These are phyloP conservation scores for Musa troglodytarum DNA, from an alignment of 176 grass and related monocot genomes.

Conservation along the genomic window DNA sequence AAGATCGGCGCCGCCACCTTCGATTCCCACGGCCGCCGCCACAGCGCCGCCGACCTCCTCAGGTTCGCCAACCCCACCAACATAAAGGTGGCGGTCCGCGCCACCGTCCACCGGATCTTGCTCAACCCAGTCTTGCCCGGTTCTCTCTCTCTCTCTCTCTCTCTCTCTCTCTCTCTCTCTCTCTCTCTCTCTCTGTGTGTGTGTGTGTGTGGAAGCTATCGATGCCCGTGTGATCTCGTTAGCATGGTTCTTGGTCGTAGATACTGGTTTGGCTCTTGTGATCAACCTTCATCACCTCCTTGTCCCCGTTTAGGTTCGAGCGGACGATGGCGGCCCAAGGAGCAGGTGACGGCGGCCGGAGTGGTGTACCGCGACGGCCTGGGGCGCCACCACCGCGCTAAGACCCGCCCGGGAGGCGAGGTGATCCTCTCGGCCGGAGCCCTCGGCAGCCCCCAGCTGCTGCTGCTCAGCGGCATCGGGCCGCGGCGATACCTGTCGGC, in stretches of 20 bases:
- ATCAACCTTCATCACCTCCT: too few relatives aligned
- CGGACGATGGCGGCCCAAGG: constrained; percentile 14
- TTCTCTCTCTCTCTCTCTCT: constrained; percentile 12
- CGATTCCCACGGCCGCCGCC: constrained; percentile 43
- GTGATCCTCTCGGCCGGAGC: constrained; percentile 71
- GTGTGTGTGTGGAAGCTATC: too few relatives aligned
- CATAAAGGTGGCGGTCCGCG: constrained; percentile 55
- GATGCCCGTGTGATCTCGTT: too few relatives aligned
- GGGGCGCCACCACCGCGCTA: constrained; percentile 51
- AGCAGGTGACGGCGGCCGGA: constrained; percentile 34
- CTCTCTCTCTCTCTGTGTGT: too few relatives aligned
- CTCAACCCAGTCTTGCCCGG: constrained; percentile 34
- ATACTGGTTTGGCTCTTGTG: too few relatives aligned
- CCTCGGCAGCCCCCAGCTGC: constrained; percentile 66
- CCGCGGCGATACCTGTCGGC: constrained; percentile 47
- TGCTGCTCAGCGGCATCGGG: constrained; percentile 70
- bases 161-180: background rate
- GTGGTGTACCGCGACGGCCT: constrained; percentile 60
- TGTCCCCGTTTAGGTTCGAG: constrained; percentile 15
- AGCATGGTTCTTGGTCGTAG: too few relatives aligned
- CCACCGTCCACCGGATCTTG: constrained; percentile 50
- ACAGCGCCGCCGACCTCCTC: constrained; percentile 72
- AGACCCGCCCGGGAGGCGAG: constrained; percentile 58
- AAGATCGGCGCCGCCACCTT: constrained; percentile 79
- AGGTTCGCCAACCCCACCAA: constrained; percentile 34